These are phyloP conservation scores for Cyclotella atomus DNA, from an alignment of 108 stramenopile species.

Conservation along the genomic window DNA sequence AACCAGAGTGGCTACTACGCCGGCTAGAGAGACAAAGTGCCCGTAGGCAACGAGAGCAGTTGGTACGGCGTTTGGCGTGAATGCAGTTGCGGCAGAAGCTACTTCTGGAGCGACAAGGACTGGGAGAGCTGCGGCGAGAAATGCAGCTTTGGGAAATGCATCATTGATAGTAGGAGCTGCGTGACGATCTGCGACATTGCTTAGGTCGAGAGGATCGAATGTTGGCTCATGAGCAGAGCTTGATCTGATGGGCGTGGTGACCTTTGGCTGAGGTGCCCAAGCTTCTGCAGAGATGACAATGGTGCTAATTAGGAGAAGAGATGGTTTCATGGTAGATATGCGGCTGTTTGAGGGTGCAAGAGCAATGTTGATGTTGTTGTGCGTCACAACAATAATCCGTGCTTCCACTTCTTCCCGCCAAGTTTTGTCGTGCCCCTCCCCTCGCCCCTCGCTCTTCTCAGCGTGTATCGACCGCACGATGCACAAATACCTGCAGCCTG, in stretches of 20 bases:
- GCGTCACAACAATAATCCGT: not conserved
- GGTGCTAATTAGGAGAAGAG: conserved; percentile 10
- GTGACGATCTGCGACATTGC: not conserved
- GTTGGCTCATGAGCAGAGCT: conserved; percentile 11
- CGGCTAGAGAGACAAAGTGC: conserved; percentile 69
- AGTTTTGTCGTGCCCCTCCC: not conserved
- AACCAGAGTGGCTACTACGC: conserved; percentile 55
- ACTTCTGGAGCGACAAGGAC: conserved; percentile 23
- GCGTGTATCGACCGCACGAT: too few relatives aligned
- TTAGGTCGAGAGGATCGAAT: conserved; percentile 33
- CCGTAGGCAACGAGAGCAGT: conserved; percentile 76
- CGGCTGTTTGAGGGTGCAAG: not conserved
- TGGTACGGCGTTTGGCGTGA: conserved; percentile 47
- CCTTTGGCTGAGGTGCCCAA: conserved; percentile 36
- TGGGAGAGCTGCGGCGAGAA: conserved; percentile 28
- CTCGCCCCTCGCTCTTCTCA: too few relatives aligned
- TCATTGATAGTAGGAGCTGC: not conserved
- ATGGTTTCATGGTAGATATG: conserved; percentile 18
- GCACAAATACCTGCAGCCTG: too few relatives aligned
- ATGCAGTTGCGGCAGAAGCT: conserved; percentile 57
- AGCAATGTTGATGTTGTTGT: not conserved
- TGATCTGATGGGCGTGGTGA: conserved; percentile 3
- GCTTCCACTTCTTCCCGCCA: not conserved
- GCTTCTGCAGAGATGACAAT: conserved; percentile 16
- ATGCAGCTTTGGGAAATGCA: conserved; percentile 8